Conservation (phyloP, 139 green algal genomes). For the Ettlia oleoabundans region DNA sequence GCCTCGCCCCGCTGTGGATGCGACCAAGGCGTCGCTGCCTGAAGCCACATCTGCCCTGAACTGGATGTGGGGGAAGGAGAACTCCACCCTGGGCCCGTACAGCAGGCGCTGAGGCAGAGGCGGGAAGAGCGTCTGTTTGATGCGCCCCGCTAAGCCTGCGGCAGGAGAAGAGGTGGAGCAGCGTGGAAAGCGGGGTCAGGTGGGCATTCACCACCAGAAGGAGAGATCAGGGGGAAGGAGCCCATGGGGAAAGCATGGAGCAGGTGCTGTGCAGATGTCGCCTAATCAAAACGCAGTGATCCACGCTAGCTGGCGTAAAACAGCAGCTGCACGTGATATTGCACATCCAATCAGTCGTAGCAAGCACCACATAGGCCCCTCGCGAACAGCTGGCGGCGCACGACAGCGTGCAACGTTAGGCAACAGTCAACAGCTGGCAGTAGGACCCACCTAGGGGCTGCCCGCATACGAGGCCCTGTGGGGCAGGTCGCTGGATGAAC, state of each 20-base stretch:
- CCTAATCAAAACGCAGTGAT: too few species aligned
- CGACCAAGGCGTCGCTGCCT: slow-evolving; percentile 12
- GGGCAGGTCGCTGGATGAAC: slow-evolving; percentile 39
- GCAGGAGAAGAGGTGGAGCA: background rate
- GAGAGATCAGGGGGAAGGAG: too few species aligned
- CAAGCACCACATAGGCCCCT: too few species aligned
- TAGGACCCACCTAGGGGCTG: slow-evolving; percentile 25
- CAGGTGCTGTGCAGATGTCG: too few species aligned
- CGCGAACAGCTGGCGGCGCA: too few species aligned
- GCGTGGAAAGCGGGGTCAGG: background rate
- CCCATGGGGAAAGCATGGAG: too few species aligned
- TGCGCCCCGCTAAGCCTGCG: slow-evolving; percentile 22
- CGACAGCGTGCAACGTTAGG: background rate
- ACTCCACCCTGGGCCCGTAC: slow-evolving; percentile 38
- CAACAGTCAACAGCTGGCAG: background rate
- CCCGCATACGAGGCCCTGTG: background rate
- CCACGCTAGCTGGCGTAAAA: too few species aligned
- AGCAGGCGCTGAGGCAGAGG: slow-evolving; percentile 44
- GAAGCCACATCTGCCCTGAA: slow-evolving; percentile 36
- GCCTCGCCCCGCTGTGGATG: background rate
- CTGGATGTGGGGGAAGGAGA: slow-evolving; percentile 37
- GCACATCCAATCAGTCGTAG: too few species aligned
- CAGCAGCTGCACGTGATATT: too few species aligned
- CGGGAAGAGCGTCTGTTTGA: slow-evolving; percentile 45
- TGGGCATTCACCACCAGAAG: too few species aligned